phyloP scores from a whole-genome alignment of 805 yeast genomes.

The Candida maltosa region DNA sequence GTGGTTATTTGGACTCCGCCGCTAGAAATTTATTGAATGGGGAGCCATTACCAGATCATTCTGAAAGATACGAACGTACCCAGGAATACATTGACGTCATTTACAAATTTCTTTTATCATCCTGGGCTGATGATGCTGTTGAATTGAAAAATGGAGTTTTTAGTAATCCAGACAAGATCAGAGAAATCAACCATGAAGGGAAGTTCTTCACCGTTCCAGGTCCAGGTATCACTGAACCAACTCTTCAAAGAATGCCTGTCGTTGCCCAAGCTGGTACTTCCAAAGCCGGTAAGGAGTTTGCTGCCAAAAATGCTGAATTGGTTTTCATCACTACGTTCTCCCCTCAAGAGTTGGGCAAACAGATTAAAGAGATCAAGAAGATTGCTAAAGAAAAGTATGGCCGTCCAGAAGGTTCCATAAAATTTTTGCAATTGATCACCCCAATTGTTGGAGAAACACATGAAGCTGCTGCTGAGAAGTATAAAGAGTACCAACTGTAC shows the following conservation, averaged over 20 bases:
- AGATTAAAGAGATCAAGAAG: slow-evolving; percentile 26
- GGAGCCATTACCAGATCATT: slow-evolving; percentile 34
- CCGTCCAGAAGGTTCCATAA: slow-evolving; percentile 34
- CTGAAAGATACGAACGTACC: slow-evolving; percentile 37
- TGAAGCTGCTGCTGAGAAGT: slow-evolving; percentile 39
- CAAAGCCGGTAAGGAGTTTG: slow-evolving; percentile 36
- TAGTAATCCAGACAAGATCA: slow-evolving; percentile 37
- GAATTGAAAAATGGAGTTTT: slow-evolving; percentile 24
- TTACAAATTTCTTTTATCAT: slow-evolving; percentile 35
- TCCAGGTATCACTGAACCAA: slow-evolving; percentile 40
- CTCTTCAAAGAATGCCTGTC: slow-evolving; percentile 44
- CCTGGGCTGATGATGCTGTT: slow-evolving; percentile 46
- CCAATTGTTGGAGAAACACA: slow-evolving; percentile 38
- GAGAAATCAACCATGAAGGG: slow-evolving; percentile 41
- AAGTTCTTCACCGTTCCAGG: slow-evolving; percentile 40
- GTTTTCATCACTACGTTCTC: slow-evolving; percentile 36
- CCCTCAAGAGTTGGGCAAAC: slow-evolving; percentile 23
- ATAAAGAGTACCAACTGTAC: slow-evolving; percentile 24
- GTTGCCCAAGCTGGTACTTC: slow-evolving; percentile 46
- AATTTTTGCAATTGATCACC: slow-evolving; percentile 34
- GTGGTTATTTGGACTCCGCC: slow-evolving; percentile 41
- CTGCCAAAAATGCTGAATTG: slow-evolving; percentile 42
- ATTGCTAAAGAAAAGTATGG: slow-evolving; percentile 30
- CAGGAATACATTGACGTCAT: slow-evolving; percentile 39
- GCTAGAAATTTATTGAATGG: slow-evolving; percentile 38